phyloP scores from a whole-genome alignment of 345 rosid genomes.

The Carallia pectinifolia region DNA sequence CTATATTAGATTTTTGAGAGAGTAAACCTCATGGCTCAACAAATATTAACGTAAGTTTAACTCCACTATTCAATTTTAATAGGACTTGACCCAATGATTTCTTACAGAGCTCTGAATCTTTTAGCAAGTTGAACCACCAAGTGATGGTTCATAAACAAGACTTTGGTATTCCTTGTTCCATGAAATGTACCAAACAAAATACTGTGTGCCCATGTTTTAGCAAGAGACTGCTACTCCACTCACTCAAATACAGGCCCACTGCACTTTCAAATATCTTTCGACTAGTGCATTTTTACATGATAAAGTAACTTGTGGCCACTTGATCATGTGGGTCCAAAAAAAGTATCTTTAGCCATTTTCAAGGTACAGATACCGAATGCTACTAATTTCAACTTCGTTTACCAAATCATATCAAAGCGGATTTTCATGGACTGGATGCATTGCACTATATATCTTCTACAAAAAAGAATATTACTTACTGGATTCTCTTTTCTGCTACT shows the following conservation, averaged over 20 bases:
- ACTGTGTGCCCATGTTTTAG: not conserved
- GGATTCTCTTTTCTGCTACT: too few species aligned
- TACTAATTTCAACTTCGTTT: constrained; percentile 40
- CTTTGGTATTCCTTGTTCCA: not conserved
- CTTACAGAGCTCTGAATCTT: too few species aligned
- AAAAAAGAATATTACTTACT: not conserved
- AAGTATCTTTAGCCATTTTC: constrained; percentile 2
- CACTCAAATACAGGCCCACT: too few species aligned
- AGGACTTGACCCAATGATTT: too few species aligned
- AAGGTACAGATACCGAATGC: constrained; percentile 46
- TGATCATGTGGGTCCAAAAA: constrained; percentile 31
- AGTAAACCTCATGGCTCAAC: too few species aligned
- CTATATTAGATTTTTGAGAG: too few species aligned
- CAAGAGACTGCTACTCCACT: too few species aligned
- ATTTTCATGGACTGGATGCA: constrained; percentile 14
- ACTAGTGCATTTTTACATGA: too few species aligned
- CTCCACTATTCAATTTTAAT: too few species aligned
- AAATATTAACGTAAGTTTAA: too few species aligned
- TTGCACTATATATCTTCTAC: constrained; percentile 10
- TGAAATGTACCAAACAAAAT: constrained; percentile 1
- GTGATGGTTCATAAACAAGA: not conserved
- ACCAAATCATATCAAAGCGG: constrained; percentile 28
- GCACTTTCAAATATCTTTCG: too few species aligned
- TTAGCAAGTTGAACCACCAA: too few species aligned
- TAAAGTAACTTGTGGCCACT: constrained; percentile 14